Base-by-base conservation (phyloP, 805 yeast genomes). In the Wickerhamomyces hampshirensis region DNA sequence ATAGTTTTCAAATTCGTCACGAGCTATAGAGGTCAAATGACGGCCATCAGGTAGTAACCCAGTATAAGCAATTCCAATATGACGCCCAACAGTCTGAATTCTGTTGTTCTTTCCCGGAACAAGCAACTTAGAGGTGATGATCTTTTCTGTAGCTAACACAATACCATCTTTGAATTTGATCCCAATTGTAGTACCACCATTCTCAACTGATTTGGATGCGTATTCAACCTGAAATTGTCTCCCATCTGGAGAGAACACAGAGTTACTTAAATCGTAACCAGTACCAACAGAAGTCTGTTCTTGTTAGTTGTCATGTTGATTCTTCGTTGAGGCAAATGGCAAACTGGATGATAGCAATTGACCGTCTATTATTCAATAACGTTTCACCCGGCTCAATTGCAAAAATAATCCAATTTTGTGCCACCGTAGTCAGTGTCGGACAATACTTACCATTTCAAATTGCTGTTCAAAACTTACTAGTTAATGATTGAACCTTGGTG, bases 31-130 rank as follows among this genome's bases (percentile, higher is more conserved):
- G 39, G 88, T 97, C 50, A 93, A 73, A 55, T 86, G 95, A 59
- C 97, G 81, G 8, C 98, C 98, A 60, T 93, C 99, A 21, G 99
- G 98, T 49, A 87, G 75, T 46, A 93, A 68, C 2, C 99, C 99
- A 5, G 97, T 86, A 63, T 88, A 91, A 8, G 86, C 94, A 38
- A 89, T 91, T 23, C 98, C 99, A 46, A 88, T 74, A 57, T 91
- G 98, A 56, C 83, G 78, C 56, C 91, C 99, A 41, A 93, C 77
- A 17, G 95, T 81, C 64, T 91, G 98, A 42, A 93, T 87, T 56
- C 96, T 77, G 55, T 76, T 80, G 69, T 93, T 93, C 48, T 83
- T 84, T 31, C 84, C 84, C 13, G 96, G 94, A 12, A 84, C 96
- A 42, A 93, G 69, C 47, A 93, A 68, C 59, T 88, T 89, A 28